A percentile compares a stretch with the other conserved stretches of the same genome.
Conservation (phyloP, 2,329 filamentous ascomycete species). For the Metarhizium sp. region DNA sequence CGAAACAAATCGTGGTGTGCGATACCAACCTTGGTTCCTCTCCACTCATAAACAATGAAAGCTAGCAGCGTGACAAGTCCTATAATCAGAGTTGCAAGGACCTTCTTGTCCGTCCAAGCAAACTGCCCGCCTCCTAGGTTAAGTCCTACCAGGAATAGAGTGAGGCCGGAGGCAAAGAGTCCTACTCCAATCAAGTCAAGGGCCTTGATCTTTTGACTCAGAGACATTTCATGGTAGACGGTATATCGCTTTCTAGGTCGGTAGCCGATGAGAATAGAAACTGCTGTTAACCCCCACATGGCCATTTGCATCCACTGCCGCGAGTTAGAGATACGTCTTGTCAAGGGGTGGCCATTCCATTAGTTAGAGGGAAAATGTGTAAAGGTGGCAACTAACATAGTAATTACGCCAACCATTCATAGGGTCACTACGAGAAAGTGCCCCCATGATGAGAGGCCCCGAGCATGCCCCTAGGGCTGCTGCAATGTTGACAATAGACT, state of each 20-base stretch:
- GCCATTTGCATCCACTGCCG: too few species aligned
- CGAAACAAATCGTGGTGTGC: too few species aligned
- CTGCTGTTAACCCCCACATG: neutral
- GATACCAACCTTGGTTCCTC: neutral
- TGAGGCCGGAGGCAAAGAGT: neutral
- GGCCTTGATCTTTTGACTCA: neutral
- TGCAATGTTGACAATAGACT: neutral
- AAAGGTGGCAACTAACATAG: neutral
- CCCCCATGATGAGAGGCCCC: constrained; percentile 1
- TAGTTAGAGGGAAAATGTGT: too few species aligned
- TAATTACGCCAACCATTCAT: constrained; percentile 1
- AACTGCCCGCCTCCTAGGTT: neutral
- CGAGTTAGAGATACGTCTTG: too few species aligned
- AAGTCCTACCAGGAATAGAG: neutral
- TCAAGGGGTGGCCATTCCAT: too few species aligned
- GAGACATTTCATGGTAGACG: neutral
- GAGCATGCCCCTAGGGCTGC: neutral
- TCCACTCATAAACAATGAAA: constrained; percentile 4
- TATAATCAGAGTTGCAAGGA: neutral
- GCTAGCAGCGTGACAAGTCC: constrained; percentile 1
- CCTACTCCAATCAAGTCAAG: constrained; percentile 1
- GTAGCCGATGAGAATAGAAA: constrained; percentile 2
- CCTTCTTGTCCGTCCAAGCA: neutral
- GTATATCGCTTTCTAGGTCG: constrained; percentile 2
- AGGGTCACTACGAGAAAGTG: neutral